These are phyloP conservation scores for Collybia sp. DNA, from an alignment of 768 basidiomycete genomes.

Conservation along the genomic window DNA sequence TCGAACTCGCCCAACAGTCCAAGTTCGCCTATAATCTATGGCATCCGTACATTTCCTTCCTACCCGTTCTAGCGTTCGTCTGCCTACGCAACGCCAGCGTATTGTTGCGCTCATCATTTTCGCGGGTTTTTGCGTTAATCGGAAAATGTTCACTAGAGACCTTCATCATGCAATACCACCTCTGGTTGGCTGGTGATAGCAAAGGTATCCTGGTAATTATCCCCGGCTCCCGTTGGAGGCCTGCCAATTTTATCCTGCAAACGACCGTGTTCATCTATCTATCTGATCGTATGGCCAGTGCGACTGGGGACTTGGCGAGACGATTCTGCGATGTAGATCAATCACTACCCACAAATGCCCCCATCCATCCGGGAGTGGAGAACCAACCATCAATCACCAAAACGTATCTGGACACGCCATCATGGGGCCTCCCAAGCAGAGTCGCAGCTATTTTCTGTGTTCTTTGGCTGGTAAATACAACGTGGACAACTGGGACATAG, in stretches of 20 bases:
- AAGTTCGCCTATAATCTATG: slow-evolving; percentile 85
- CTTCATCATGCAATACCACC: slow-evolving; percentile 86
- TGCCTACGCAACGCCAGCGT: slow-evolving; percentile 73
- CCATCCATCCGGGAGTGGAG: too few relatives aligned
- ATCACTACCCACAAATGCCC: too few relatives aligned
- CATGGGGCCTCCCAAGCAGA: slow-evolving; percentile 15
- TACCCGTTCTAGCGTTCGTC: slow-evolving; percentile 77
- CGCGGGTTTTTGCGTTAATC: slow-evolving; percentile 70
- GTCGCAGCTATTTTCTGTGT: slow-evolving; percentile 6
- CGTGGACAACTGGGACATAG: too few relatives aligned
- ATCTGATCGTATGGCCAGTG: slow-evolving; percentile 70
- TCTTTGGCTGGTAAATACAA: too few relatives aligned
- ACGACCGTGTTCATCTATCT: slow-evolving; percentile 78
- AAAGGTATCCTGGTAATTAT: slow-evolving; percentile 78
- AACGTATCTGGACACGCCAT: slow-evolving; percentile 39
- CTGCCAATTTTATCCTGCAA: slow-evolving; percentile 75
- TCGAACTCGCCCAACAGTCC: slow-evolving; percentile 70
- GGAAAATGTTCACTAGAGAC: slow-evolving; percentile 89
- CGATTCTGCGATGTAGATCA: slow-evolving; percentile 37
- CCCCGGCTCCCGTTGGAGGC: slow-evolving; percentile 68
- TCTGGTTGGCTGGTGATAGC: slow-evolving; percentile 83
- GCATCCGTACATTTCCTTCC: slow-evolving; percentile 78
- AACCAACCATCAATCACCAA: too few relatives aligned
- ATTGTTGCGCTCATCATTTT: slow-evolving; percentile 65
- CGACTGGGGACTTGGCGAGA: slow-evolving; percentile 67